Evolutionary conservation across 306 rosid species (phyloP), one percentile per base, ranked within the genome.

Genomic region (Gynostemma pentaphyllum): DNA sequence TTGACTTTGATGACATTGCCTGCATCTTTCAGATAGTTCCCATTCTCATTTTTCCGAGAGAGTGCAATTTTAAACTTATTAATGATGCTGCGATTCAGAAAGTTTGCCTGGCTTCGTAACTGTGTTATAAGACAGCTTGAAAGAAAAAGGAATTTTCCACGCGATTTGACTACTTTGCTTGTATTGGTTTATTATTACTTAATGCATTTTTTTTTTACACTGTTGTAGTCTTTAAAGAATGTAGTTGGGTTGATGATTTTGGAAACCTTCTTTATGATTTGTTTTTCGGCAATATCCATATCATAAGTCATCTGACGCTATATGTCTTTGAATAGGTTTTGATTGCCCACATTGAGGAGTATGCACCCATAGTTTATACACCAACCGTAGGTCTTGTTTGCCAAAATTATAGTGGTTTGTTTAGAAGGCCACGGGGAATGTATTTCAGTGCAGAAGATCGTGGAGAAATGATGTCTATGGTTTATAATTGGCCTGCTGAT

Each of bases 381-480:
- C 99, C 99, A 55, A 94, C 99, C 5, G 99, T 94, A 16, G 99
- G 99, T 64, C 94, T 88, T 70, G 97, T 94, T 64, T 94, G 99
- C 67, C 99, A 94, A 75, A 88, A 94, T 77, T 94, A 86, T 70
- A 80, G 99, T 70, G 97, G 99, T 56, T 70, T 94, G 53, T 94
- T 94, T 75, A 85, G 99, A 81, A 88, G 99, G 76, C 99, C 99
- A 22, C 82, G 99, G 75, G 99, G 97, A 77, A 94, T 94, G 97
- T 94, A 88, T 76, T 94, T 94, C 77, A 94, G 99, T 78, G 95
- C 95, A 0, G 81, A 74, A 73, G 99, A 94, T 75, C 86, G 94
- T 65, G 99, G 99, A 70, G 99, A 94, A 86, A 94, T 94, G 99
- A 94, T 94, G 99, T 94, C 99, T 28, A 94, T 94, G 99, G 91